Base-by-base conservation (phyloP, 352 stramenopile species). In the Globisporangium irregulare region DNA sequence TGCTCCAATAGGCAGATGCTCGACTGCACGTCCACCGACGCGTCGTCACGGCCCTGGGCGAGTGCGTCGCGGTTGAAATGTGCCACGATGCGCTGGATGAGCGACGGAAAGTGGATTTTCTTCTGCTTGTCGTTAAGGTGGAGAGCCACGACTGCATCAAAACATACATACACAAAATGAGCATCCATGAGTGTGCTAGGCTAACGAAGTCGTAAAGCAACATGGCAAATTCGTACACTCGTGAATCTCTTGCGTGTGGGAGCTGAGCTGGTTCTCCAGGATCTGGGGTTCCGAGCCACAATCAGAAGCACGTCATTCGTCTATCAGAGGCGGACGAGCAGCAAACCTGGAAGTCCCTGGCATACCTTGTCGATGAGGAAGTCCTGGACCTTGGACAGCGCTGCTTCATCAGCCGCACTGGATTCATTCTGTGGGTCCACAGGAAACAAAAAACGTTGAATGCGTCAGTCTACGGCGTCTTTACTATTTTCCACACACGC, bases 1-100 rank as follows among this genome's bases (percentile, higher is more conserved):
- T 89, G 80, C 67, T 92, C 82, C 25, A 93, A 61, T 0, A 91
- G 62, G 53, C 85, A 93, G 36, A 92, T 70, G 62, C 80, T 87
- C 14, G 85, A 80, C 68, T 92, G 85, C 7, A 88, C 66, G 61
- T 93, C 85, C 9, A 93, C 29, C 15, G 81, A 83, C 32, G 86
- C 65, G 12, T 89, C 83, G 8, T 68, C n/a, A 32, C 75, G 61
- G 54, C 71, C 69, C 18, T 71, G 71, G 8, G 64, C 36, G 1
- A 54, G 29, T 4, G 76, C 76, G 10, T 81, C 77, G 9, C 67
- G 4, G 6, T 74, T 66, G 12, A 88, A 84, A 14, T 80, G 65
- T 10, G 75, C 60, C 6, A 74, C 61, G 43, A 92, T 65, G 4
- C 61, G 58, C 46, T 78, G 62, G 14, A 93, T 10, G 22, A 93